Base-by-base conservation (phyloP, 768 basidiomycete genomes). In the Porphyrellus cyaneotinctus region DNA sequence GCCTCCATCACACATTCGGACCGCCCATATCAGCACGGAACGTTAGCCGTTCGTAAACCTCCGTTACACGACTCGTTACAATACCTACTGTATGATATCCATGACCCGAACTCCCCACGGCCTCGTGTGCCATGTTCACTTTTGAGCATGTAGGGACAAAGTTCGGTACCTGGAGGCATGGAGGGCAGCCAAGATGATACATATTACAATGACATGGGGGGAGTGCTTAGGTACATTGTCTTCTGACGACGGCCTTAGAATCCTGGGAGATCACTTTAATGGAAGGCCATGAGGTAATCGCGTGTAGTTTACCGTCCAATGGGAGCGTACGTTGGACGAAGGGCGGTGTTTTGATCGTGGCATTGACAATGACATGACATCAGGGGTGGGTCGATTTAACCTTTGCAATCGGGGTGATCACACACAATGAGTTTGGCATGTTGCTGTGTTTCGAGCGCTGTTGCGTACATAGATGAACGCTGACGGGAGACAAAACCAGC, bases 231-330 rank as follows among this genome's bases (percentile, higher is more conserved):
- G 33, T 33, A 58, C 41, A 43, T 48, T 52, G 48, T 33, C 45
- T 33, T 30, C 28, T 22, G 14, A 17, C 4, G 12, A n/a, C 12
- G n/a, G 26, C 6, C 6, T 49, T 33, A 0, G 24, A 38, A 32
- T n/a, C 59, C 47, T 39, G 51, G 39, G 49, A 62, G 53, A 26
- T 45, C 56, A 6, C 58, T 49, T 47, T 58, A 59, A 51, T 28
- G 24, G 32, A n/a, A 18, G 28, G 28, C 38, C 69, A 68, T 58
- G 70, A 68, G 70, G 70, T 10, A 36, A 24, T 55, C 62, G 62
- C 66, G 58, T 71, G 69, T 56, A 36, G 35, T 28, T 24, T 3
- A 17, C 35, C 35, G 35, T 30, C 51, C 20, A 46, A 24, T 23
- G 37, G 41, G 49, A 55, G 37, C 44, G 32, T 39, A 32, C 18